Base-by-base conservation (phyloP, 257 asterid genomes). In the Cordia subcordata region DNA sequence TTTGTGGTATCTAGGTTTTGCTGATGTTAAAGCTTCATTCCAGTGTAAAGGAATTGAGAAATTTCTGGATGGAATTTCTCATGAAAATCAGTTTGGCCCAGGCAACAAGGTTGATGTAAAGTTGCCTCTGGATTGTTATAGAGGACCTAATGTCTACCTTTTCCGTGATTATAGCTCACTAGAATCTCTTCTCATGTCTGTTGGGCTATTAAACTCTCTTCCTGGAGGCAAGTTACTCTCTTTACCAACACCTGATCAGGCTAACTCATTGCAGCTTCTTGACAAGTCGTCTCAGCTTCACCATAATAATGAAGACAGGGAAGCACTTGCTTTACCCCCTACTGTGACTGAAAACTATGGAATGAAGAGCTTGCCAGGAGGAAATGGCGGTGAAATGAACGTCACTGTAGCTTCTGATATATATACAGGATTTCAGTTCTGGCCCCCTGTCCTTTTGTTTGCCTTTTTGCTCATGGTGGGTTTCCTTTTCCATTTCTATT, bases 1-100 rank as follows among this genome's bases (percentile, higher is more conserved):
- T 49, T 63, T 87, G 57, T 90, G 97, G 97, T 75, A 83, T 75
- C 74, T 90, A 49, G 83, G 61, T 73, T 81, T 87, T 75, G 95
- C 97, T 14, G 82, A 83, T 57, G 58, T 87, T 59, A 90, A 90
- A 72, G 95, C 96, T 57, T 84, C 95, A 11, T 83, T 69, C 57
- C 82, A 81, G 17, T 79, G 87, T 61, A 82, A 76, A 21, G 85
- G 81, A 51, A 66, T 75, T 42, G 93, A 79, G 56, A 76, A 68
- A 19, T 70, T 82, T 63, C 66, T 82, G 17, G 87, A 75, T 19
- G 74, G 69, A 35, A 39, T 55, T 53, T 55, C 60, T 60, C 55
- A 65, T 52, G 55, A 61, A 51, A 65, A 74, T 19, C 60, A 61
- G 38, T 65, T 77, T 44, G 55, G 63, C 49, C 70, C 55, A 8